Evolutionary conservation across 2,329 filamentous ascomycete species (phyloP), one percentile per base, ranked within the genome.

Genomic region (Fusarium palustre): DNA sequence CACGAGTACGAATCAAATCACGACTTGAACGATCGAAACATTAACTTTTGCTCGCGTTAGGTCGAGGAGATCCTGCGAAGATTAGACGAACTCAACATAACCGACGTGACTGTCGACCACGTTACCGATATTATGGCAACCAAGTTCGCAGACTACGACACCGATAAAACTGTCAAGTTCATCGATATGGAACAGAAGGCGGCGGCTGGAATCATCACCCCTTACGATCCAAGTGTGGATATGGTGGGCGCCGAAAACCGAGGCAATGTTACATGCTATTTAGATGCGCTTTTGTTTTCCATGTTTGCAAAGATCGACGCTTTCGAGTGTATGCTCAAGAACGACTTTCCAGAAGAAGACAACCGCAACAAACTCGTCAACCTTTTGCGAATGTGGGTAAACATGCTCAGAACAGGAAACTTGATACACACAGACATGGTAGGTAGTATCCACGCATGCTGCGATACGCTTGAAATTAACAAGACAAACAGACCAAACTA

Each of bases 221-320:
- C 89, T 18, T 97, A 93, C 80, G 86, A 93, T 57, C 88, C 93
- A 11, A 85, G 86, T 55, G 85, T 91, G 10, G 86, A 87, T 59
- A 89, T 98, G 82, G 82, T 93, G 7, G 96, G 96, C 9, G 95
- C 96, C 15, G 91, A 93, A 73, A 99, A 99, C 76, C 86, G 94
- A 48, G 86, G 91, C 45, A 88, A 88, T 48, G 93, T 97, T 36
- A 98, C 95, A n/a, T 99, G 96, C 81, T 98, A 97, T 77, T 84
- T 98, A 18, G 96, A 98, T 78, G 87, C 95, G 1, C 82, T 98
- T 24, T 86, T 99, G 2, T 98, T 97, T 77, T 92, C 95, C 78
- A 97, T 99, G 93, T 98, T 98, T 77, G 92, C 92, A 20, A 90
- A 92, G 64, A 85, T 97, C 38, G 91, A 93, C 70, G 94, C 92